A percentile compares a stretch with the other conserved stretches of the same genome.
These are phyloP conservation scores for Neurospora sp. DNA, from an alignment of 495 filamentous ascomycete species.

Conservation along the genomic window DNA sequence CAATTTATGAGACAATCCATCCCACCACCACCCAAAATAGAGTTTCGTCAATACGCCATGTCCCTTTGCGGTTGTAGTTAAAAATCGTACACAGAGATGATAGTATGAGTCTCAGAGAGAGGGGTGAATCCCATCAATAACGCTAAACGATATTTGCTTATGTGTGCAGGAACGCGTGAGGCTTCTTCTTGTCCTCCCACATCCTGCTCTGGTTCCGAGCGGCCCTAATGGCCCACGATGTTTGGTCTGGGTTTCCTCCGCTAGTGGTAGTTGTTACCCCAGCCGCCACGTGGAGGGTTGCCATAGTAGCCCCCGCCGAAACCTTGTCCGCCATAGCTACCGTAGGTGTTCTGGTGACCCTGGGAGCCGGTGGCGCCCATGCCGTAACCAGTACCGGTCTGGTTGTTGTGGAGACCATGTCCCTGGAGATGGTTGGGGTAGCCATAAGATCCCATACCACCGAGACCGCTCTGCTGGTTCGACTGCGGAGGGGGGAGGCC, in stretches of 20 bases:
- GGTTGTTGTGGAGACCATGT: slow-evolving; percentile 54
- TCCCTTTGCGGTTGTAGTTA: neutral
- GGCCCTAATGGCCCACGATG: neutral
- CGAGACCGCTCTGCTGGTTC: slow-evolving; percentile 38
- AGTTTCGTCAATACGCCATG: neutral
- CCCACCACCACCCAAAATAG: neutral
- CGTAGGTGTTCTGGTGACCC: slow-evolving; percentile 52
- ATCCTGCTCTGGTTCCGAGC: neutral
- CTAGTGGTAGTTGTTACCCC: slow-evolving; percentile 63
- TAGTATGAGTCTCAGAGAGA: neutral
- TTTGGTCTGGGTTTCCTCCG: neutral
- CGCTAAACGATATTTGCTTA: neutral
- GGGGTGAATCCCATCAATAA: neutral
- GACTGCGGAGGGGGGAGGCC: slow-evolving; percentile 70
- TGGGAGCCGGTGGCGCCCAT: slow-evolving; percentile 55
- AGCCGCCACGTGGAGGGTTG: slow-evolving; percentile 43
- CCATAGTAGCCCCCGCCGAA: slow-evolving; percentile 45
- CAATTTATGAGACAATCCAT: slow-evolving; percentile 1
- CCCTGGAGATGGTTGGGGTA: slow-evolving; percentile 57
- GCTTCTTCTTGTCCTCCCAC: neutral
- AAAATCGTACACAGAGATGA: slow-evolving; percentile 1
- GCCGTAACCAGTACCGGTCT: slow-evolving; percentile 58
- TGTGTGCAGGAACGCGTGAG: neutral
- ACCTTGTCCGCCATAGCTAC: slow-evolving; percentile 48
- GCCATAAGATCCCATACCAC: slow-evolving; percentile 52